phyloP scores from a whole-genome alignment of 1,284 basidiomycete species.

The Cryptococcus amylolentus region DNA sequence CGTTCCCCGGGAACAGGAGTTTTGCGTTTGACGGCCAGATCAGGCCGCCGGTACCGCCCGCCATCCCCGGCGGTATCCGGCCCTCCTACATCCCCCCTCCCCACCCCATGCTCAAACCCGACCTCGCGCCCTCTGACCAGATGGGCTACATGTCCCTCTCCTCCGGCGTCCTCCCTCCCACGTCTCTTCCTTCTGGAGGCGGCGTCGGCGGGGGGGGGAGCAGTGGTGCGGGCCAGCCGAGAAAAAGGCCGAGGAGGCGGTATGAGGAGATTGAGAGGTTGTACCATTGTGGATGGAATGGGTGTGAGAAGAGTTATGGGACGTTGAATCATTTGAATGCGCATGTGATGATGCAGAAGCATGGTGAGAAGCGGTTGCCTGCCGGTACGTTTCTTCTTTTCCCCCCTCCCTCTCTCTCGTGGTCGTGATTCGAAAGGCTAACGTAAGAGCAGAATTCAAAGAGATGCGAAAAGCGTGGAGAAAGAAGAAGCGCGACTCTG shows the following conservation, averaged over 20 bases:
- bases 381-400: slow-evolving; percentile 53
- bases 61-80: neutral
- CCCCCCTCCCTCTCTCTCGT: neutral
- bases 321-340: slow-evolving; percentile 58
- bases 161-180: neutral
- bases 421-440: slow-evolving; percentile 2
- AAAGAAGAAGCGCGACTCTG: slow-evolving; percentile 77
- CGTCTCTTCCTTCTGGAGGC: neutral
- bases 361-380: slow-evolving; percentile 55
- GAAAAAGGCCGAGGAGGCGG: slow-evolving; percentile 49
- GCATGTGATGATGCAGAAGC: slow-evolving; percentile 58
- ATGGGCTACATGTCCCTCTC: neutral
- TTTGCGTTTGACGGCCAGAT: neutral
- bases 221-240: slow-evolving; percentile 31
- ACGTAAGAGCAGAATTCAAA: slow-evolving; percentile 76
- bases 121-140: neutral
- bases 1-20: neutral
- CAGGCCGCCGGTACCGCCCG: neutral
- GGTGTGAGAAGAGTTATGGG: slow-evolving; percentile 56
- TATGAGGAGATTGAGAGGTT: slow-evolving; percentile 57
- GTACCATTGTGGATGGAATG: slow-evolving; percentile 55
- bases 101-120: neutral
- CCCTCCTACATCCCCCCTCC: neutral
- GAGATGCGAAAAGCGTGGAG: slow-evolving; percentile 95
- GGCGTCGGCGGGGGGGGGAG: slow-evolving; percentile 4